Conservation (phyloP, 306 rosid genomes). For the Casuarina glauca region DNA sequence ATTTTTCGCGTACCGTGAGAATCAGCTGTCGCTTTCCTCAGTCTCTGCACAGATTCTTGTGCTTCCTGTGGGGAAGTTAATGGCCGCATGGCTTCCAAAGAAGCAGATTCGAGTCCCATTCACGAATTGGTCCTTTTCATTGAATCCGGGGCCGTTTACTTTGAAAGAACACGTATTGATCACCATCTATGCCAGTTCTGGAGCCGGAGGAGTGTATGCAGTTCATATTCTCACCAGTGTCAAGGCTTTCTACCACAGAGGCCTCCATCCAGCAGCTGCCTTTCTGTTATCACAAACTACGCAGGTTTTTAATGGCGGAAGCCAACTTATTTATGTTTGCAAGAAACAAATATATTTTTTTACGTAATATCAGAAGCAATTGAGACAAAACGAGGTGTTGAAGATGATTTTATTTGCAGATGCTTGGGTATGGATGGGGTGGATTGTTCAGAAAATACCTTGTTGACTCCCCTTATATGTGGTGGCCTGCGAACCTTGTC, state of each 20-base stretch:
- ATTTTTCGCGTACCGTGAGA: slow-evolving; percentile 66
- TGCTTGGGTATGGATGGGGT: slow-evolving; percentile 99
- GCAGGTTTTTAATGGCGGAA: slow-evolving; percentile 43
- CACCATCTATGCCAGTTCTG: slow-evolving; percentile 76
- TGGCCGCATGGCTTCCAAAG: slow-evolving; percentile 75
- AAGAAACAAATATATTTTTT: too few species aligned
- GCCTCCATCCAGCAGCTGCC: slow-evolving; percentile 60
- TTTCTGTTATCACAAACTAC: slow-evolving; percentile 67
- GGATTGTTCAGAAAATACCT: slow-evolving; percentile 77
- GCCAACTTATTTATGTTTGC: too few species aligned
- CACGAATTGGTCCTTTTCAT: slow-evolving; percentile 53
- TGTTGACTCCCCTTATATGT: slow-evolving; percentile 93
- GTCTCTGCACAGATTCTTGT: slow-evolving; percentile 72
- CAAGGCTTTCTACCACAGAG: slow-evolving; percentile 74
- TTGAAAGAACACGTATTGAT: slow-evolving; percentile 83
- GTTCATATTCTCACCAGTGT: slow-evolving; percentile 72
- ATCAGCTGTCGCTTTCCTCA: slow-evolving; percentile 49
- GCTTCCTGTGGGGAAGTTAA: slow-evolving; percentile 75
- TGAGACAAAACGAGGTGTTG: too few species aligned
- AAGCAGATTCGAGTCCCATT: slow-evolving; percentile 35
- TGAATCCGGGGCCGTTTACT: slow-evolving; percentile 84
- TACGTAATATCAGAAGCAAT: too few species aligned
- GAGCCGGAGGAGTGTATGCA: slow-evolving; percentile 69
- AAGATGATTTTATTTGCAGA: slow-evolving; percentile 24
- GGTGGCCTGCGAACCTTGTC: slow-evolving; percentile 93